These are phyloP conservation scores for Sporothrix globosa DNA, from an alignment of 2,329 filamentous ascomycete species.

Conservation along the genomic window DNA sequence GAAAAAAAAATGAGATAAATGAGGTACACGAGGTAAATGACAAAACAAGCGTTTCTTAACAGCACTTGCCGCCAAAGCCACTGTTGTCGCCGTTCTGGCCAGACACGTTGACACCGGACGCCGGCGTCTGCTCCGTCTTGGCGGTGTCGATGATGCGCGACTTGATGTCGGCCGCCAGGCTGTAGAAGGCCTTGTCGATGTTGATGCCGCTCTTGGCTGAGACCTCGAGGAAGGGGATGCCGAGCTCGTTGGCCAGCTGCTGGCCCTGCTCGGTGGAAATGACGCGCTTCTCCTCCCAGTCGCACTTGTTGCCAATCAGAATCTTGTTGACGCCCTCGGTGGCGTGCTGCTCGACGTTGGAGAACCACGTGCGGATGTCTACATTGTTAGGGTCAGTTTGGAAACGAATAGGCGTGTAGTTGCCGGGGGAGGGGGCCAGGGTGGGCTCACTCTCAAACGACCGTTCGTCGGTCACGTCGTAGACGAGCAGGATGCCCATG, in stretches of 20 bases:
- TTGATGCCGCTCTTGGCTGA: constrained; percentile 99
- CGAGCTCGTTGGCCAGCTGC: constrained; percentile 89
- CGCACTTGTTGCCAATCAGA: constrained; percentile 98
- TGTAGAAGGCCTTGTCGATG: constrained; percentile 98
- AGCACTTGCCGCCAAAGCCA: constrained; percentile 71
- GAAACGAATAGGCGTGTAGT: no score
- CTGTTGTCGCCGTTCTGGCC: constrained; percentile 59
- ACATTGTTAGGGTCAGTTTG: constrained; percentile 26
- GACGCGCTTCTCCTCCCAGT: constrained; percentile 98
- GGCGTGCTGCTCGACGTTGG: constrained; percentile 97
- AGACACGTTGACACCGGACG: constrained; percentile 69
- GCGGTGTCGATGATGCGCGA: constrained; percentile 93
- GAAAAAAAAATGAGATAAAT: not conserved
- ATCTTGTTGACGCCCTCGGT: constrained; percentile 99
- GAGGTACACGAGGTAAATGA: not conserved
- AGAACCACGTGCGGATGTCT: constrained; percentile 99
- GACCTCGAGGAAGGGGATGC: constrained; percentile 97
- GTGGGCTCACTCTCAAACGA: constrained; percentile 82
- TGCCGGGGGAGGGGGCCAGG: no score
- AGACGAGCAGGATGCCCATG: constrained; percentile 96
- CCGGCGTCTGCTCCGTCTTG: constrained; percentile 68
- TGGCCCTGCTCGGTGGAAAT: constrained; percentile 93
- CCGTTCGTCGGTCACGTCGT: constrained; percentile 96
- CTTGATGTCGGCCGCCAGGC: constrained; percentile 94
- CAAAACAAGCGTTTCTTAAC: constrained; percentile 53